Base-by-base conservation (phyloP, 2,329 filamentous ascomycete genomes). In the Aspergillus pseudoterreus region DNA sequence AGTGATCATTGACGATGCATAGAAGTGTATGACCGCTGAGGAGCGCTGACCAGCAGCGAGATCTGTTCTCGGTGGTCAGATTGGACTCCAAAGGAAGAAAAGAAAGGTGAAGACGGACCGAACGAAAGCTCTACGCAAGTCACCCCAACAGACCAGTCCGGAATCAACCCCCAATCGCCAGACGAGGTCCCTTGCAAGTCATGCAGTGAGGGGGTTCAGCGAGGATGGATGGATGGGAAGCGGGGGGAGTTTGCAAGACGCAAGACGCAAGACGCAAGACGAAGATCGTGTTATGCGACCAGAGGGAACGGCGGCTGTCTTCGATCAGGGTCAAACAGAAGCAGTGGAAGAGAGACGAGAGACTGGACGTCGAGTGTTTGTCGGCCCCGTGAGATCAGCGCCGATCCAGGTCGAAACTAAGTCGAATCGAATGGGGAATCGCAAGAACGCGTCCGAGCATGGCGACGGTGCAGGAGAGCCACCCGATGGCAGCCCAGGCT, bases 351-450 rank as follows among this genome's bases (percentile, higher is more conserved):
- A 6, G 4, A 6, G 22, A 22, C 22, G 22, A 22, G 5, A 49
- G 45, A 47, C 41, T 45, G 35, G 19, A 21, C 33, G 27, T 30
- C 35, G 33, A 38, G n/a, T 17, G 19, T 11, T 14, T 38, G 6
- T 5, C 35, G 14, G 12, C 21, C 32, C 46, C 49, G 51, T 57
- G 55, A 50, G 52, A 50, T 57, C 52, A 51, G 45, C 21, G 35
- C 46, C 43, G 46, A 50, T 57, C 45, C 51, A 50, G 49, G 51
- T 33, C 44, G 35, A 49, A 17, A 53, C 33, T 45, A 49, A 19
- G 15, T 49, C 43, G 50, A 48, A 50, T 22, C 48, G 43, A 47
- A 54, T 49, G 55, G 35, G 32, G 33, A 45, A 39, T 35, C 33
- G 22, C 36, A 43, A 35, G 47, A 44, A 55, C 51, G 50, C 36